Conservation (phyloP, 441 rosid genomes). For the Gossypium armourianum region DNA sequence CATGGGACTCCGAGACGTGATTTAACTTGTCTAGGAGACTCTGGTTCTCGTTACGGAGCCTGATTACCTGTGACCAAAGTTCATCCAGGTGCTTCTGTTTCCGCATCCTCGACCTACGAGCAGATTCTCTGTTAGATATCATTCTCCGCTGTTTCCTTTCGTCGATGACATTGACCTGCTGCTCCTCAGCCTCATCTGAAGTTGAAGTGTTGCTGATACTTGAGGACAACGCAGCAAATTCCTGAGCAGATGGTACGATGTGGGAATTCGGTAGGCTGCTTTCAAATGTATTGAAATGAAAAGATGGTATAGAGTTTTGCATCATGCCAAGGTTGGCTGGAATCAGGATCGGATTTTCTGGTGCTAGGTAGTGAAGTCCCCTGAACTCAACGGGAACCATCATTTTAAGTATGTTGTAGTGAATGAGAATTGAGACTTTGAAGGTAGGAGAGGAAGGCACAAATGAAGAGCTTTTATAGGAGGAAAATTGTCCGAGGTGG, state of each 20-base stretch:
- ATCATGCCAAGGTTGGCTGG: conserved; percentile 30
- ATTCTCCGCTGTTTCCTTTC: conserved; percentile 64
- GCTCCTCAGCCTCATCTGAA: conserved; percentile 69
- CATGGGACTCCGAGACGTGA: conserved; percentile 49
- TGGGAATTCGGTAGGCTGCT: conserved; percentile 31
- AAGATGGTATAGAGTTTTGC: conserved; percentile 26
- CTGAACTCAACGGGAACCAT: conserved; percentile 46
- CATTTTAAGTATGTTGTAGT: conserved; percentile 20
- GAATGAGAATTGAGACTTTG: conserved; percentile 18
- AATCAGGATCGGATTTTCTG: conserved; percentile 29
- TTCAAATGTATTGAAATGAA: conserved; percentile 34
- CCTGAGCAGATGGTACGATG: conserved; percentile 24
- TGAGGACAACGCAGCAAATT: conserved; percentile 30
- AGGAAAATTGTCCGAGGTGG: conserved; percentile 24
- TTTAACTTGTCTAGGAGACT: conserved; percentile 54
- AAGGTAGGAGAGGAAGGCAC: conserved; percentile 23
- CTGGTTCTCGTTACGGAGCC: conserved; percentile 53
- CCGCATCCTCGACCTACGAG: conserved; percentile 67
- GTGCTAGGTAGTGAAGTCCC: conserved; percentile 38
- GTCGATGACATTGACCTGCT: conserved; percentile 45
- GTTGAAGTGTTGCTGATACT: conserved; percentile 57
- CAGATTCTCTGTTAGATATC: conserved; percentile 68
- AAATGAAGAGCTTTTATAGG: conserved; percentile 45
- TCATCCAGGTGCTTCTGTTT: conserved; percentile 69
- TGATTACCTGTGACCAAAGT: conserved; percentile 55